Evolutionary conservation across 768 basidiomycete genomes (phyloP), one percentile per base, ranked within the genome.

Genomic region (Kwoniella shandongensis): DNA sequence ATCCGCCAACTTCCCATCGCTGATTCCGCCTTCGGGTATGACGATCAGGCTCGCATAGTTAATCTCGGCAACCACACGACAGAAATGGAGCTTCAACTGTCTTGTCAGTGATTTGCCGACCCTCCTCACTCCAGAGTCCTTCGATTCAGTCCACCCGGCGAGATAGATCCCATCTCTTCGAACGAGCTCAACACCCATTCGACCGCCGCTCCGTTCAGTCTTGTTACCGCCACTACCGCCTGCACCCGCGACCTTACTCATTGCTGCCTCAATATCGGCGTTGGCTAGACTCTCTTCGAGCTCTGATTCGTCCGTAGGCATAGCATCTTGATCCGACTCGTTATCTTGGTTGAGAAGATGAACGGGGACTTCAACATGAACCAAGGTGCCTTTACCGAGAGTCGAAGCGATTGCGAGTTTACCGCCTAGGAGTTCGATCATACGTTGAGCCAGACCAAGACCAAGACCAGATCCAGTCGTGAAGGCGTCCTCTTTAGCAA

Each of bases 361-460:
- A 10, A 76, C 51, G 1, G 72, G 70, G 0, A 72, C 39, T 49
- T 76, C 74, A 39, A 76, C 51, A 18, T 70, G 65, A 18, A 69
- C 70, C 20, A 67, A 22, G 11, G 72, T 73, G 15, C 74, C 74
- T 45, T 67, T 62, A 23, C 62, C 59, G 1, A 59, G 47, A 3
- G 65, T 57, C 1, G 72, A 70, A 4, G 65, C 56, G 32, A 76
- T 71, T 4, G 68, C 66, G 4, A 76, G 35, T 39, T 65, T 70
- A 2, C 74, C 74, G n/a, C 72, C 74, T 11, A 76, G 65, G 3
- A 76, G 50, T 26, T 76, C 70, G 22, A 76, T 66, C 66, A 72
- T 72, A 2, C 74, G 52, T 25, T 72, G 67, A 15, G 72, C 70
- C 3, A 76, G 58, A 41, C 63, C 62, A 2, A 76, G 50, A 35